Percentiles rank a stretch among this genome's conserved stretches.
Conservation (phyloP, 139 green algal genomes). For the Chlamydomonas asymmetrica region DNA sequence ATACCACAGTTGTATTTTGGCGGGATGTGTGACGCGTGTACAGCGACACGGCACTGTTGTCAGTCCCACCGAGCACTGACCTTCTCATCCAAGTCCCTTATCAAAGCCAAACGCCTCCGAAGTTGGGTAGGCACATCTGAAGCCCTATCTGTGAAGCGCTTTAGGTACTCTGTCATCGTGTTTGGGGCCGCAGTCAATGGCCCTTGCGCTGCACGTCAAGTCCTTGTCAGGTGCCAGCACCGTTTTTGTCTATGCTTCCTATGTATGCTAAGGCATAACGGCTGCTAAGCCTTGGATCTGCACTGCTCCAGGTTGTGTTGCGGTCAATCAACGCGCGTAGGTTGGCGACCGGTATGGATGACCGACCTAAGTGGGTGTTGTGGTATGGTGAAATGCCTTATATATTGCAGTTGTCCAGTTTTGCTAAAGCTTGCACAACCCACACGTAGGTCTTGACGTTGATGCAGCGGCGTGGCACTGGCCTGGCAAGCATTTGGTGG, state of each 20-base stretch:
- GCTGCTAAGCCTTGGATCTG: neutral
- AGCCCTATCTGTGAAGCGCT: slow-evolving; percentile 56
- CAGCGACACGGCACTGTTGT: slow-evolving; percentile 17
- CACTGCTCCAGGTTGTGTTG: neutral
- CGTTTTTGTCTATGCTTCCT: neutral
- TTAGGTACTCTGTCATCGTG: slow-evolving; percentile 51
- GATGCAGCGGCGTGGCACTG: too few species aligned
- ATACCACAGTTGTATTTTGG: slow-evolving; percentile 15
- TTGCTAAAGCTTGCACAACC: too few species aligned
- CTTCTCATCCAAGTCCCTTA: slow-evolving; percentile 69
- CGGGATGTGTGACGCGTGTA: neutral
- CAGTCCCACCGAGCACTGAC: slow-evolving; percentile 49
- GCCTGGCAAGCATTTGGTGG: too few species aligned
- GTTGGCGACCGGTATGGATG: too few species aligned
- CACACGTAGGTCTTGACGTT: too few species aligned
- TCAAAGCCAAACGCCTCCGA: slow-evolving; percentile 55
- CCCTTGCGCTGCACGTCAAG: neutral
- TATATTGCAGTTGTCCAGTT: too few species aligned
- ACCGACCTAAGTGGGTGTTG: too few species aligned
- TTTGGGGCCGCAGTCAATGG: neutral
- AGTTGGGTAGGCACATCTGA: slow-evolving; percentile 64
- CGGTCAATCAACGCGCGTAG: too few species aligned
- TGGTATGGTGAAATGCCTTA: too few species aligned
- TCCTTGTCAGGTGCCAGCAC: neutral
- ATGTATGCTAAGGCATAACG: neutral